Base-by-base conservation (phyloP, 805 yeast species). In the Tetrapisispora taiwanensis region DNA sequence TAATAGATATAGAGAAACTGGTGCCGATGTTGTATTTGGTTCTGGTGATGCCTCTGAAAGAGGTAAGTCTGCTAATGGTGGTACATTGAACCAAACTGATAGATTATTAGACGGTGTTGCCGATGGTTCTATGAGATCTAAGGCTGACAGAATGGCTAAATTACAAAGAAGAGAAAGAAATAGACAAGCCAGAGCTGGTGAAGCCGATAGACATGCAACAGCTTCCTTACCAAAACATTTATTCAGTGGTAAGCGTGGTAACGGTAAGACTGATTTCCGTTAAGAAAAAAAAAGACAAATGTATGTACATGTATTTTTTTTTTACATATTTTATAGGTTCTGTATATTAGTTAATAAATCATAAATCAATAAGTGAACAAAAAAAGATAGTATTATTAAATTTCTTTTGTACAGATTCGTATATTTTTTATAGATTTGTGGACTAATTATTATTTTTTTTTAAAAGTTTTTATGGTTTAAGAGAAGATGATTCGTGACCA, bases 221-320 rank as follows among this genome's bases (percentile, higher is more conserved):
- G 92, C 84, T 42, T 71, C 85, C 49, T 67, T 85, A 70, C 95
- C 97, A 51, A 90, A 89, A 73, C 98, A 92, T 70, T 74, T 92
- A 75, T 84, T 83, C 73, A 71, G 87, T 58, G 99, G 99, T 70
- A 92, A 92, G 76, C 81, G 98, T 71, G 95, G 97, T 73, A 79
- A 78, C 59, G 97, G 97, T 66, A 83, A 82, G 66, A 81, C 87
- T 51, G 95, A 87, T 66, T 77, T 84, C 70, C 90, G 97, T 74
- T 86, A 73, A 18, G n/a, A 26, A 7, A 19, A 73, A 18, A 15
- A 26, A 7, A 19, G 14, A 24, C 24, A 24, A 24, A 10, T 13
- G 14, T 22, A 9, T 24, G 34, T n/a, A 15, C 27, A 24, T n/a
- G 30, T 24, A n/a, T 24, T 22, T 35, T 20, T 35, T 17, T 24